Evolutionary conservation across 805 yeast species (phyloP).

Genomic region (Metschnikowia baotianmanensis): DNA sequence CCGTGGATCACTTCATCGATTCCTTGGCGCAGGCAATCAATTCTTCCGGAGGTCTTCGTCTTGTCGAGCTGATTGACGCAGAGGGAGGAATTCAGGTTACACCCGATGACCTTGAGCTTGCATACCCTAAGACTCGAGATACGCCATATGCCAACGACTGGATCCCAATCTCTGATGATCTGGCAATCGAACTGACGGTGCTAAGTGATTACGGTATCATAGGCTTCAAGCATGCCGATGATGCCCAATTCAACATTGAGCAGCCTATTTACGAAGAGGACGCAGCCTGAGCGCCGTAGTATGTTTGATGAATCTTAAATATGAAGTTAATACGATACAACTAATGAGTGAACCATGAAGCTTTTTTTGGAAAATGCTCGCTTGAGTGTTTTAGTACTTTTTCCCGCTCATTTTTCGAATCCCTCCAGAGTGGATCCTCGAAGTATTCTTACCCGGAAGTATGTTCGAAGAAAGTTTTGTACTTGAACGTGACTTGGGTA

Average conservation of each 20-base stretch:
- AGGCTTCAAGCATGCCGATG: constrained; percentile 39
- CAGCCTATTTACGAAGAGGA: constrained; percentile 10
- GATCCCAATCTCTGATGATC: constrained; percentile 31
- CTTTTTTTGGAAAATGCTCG: neutral
- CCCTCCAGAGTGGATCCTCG: constrained; percentile 19
- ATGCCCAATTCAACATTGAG: constrained; percentile 32
- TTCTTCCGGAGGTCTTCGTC: constrained; percentile 47
- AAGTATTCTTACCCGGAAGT: constrained; percentile 17
- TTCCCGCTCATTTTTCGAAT: constrained; percentile 20
- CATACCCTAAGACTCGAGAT: constrained; percentile 39
- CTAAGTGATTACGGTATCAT: constrained; percentile 42
- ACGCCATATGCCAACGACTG: constrained; percentile 35
- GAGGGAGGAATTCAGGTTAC: constrained; percentile 15
- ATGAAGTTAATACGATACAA: constrained; percentile 6
- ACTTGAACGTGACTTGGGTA: constrained; percentile 18
- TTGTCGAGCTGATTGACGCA: constrained; percentile 19
- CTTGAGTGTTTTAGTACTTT: constrained; percentile 6
- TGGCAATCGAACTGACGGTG: constrained; percentile 26
- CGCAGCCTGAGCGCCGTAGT: neutral
- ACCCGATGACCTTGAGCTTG: constrained; percentile 33
- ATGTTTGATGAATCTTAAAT: neutral
- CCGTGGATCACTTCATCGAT: constrained; percentile 20
- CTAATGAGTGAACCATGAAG: neutral
- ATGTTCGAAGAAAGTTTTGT: constrained; percentile 15
- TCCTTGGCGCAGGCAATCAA: constrained; percentile 39